Evolutionary conservation across 2,329 filamentous ascomycete species (phyloP).

Genomic region (Ilyonectria mors-panacis): DNA sequence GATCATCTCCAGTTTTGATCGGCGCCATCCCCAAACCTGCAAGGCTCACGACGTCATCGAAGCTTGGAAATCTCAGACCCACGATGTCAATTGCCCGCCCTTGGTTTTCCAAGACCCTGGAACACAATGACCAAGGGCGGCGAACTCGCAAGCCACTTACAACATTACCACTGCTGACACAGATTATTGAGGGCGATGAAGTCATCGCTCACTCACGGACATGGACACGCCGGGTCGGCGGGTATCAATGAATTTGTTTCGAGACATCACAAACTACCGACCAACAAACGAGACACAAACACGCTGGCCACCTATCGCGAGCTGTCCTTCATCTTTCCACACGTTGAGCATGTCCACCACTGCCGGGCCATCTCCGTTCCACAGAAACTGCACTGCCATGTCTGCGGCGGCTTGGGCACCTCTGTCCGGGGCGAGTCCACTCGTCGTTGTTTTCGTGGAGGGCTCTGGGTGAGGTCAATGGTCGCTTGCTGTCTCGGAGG

Average conservation of each 20-base stretch:
- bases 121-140: constrained; percentile 23
- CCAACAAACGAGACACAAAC: constrained; percentile 14
- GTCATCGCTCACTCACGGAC: constrained; percentile 37
- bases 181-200: constrained; percentile 35
- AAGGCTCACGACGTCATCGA: constrained; percentile 43
- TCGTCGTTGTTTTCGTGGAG: constrained; percentile 43
- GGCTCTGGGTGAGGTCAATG: constrained; percentile 55
- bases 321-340: constrained; percentile 68
- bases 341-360: constrained; percentile 72
- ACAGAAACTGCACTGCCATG: constrained; percentile 69
- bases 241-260: constrained; percentile 32
- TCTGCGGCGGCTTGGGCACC: constrained; percentile 45
- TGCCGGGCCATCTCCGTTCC: constrained; percentile 65
- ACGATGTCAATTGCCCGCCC: constrained; percentile 42
- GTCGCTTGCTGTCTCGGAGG: constrained; percentile 34
- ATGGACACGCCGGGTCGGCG: constrained; percentile 25
- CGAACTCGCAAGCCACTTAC: constrained; percentile 24
- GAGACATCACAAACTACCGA: constrained; percentile 11
- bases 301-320: constrained; percentile 50
- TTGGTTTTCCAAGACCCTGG: constrained; percentile 33
- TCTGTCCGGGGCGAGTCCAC: constrained; percentile 27
- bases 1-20: constrained; percentile 53
- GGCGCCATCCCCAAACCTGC: constrained; percentile 48
- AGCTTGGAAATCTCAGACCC: constrained; percentile 33
- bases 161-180: constrained; percentile 18